A percentile compares a stretch with the other conserved stretches of the same genome.
Conservation (phyloP, 768 basidiomycete genomes). For the Coprinellus micaceus region DNA sequence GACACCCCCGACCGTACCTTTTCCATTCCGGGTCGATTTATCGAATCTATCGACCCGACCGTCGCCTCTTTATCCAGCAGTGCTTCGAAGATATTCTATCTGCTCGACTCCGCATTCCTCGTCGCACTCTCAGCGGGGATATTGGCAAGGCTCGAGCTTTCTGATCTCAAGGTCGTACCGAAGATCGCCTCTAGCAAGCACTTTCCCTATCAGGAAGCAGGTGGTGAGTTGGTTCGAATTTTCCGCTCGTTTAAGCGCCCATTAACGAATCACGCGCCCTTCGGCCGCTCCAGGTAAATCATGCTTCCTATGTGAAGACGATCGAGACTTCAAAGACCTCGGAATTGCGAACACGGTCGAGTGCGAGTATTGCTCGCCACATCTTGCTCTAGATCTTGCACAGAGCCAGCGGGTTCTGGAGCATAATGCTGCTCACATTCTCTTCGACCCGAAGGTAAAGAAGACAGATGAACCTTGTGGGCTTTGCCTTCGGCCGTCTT, state of each 20-base stretch:
- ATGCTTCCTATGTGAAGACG: conserved; percentile 19
- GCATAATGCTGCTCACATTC: conserved; percentile 27
- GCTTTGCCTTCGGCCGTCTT: conserved; percentile 20
- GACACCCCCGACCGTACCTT: conserved; percentile 11
- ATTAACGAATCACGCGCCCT: background rate
- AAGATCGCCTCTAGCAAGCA: conserved; percentile 10
- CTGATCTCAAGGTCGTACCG: conserved; percentile 19
- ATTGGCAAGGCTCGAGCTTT: conserved; percentile 12
- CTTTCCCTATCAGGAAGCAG: conserved; percentile 19
- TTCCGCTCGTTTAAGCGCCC: conserved; percentile 3
- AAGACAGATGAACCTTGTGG: conserved; percentile 20
- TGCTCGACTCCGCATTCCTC: conserved; percentile 20
- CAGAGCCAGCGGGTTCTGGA: conserved; percentile 20
- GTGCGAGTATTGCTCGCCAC: conserved; percentile 12
- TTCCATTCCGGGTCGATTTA: conserved; percentile 14
- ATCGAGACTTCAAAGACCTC: conserved; percentile 11
- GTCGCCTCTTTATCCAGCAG: background rate
- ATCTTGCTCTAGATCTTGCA: conserved; percentile 10
- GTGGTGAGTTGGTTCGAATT: conserved; percentile 17
- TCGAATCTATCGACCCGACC: conserved; percentile 15
- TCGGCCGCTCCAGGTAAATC: conserved; percentile 16
- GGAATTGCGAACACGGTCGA: background rate
- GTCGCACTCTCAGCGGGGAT: conserved; percentile 18
- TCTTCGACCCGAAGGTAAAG: conserved; percentile 17
- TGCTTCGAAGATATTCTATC: conserved; percentile 14